These are phyloP conservation scores for Phylloporus sp. DNA, from an alignment of 768 basidiomycete genomes.

Conservation along the genomic window DNA sequence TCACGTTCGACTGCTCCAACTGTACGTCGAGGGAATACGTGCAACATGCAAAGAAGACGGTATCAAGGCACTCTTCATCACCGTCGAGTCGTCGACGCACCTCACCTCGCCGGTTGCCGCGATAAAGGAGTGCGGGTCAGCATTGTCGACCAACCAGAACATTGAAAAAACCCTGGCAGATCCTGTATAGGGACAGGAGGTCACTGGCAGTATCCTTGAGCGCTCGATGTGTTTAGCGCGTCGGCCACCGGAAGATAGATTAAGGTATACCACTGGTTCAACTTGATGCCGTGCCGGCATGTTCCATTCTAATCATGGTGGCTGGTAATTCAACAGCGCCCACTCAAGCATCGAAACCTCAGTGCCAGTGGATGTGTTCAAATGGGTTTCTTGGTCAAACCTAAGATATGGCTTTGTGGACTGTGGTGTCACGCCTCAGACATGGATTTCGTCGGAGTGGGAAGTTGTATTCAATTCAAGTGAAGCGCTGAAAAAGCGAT, in stretches of 20 bases:
- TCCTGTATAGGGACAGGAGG: too few relatives aligned
- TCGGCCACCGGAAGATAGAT: constrained; percentile 83
- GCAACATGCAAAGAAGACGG: constrained; percentile 83
- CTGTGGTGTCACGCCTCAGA: too few relatives aligned
- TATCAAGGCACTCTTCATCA: constrained; percentile 88
- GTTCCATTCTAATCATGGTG: constrained; percentile 79
- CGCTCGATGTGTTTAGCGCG: too few relatives aligned
- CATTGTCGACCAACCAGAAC: constrained; percentile 70
- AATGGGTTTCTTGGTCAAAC: constrained; percentile 69
- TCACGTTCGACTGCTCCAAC: constrained; percentile 80
- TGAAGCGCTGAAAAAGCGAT: constrained; percentile 82
- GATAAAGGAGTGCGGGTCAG: constrained; percentile 96
- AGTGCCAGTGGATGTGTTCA: constrained; percentile 69
- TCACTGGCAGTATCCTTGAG: too few relatives aligned
- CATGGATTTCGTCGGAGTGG: constrained; percentile 75
- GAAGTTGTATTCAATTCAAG: constrained; percentile 80
- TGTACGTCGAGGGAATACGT: constrained; percentile 75
- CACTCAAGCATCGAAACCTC: constrained; percentile 83
- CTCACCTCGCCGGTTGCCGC: constrained; percentile 85
- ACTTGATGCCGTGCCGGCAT: constrained; percentile 68
- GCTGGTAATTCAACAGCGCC: constrained; percentile 69
- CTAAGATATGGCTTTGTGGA: constrained; percentile 82
- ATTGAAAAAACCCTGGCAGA: too few relatives aligned
- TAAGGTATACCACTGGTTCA: constrained; percentile 76
- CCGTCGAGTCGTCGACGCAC: constrained; percentile 95